phyloP scores from a whole-genome alignment of 306 rosid species.

The Pyrus communis region DNA sequence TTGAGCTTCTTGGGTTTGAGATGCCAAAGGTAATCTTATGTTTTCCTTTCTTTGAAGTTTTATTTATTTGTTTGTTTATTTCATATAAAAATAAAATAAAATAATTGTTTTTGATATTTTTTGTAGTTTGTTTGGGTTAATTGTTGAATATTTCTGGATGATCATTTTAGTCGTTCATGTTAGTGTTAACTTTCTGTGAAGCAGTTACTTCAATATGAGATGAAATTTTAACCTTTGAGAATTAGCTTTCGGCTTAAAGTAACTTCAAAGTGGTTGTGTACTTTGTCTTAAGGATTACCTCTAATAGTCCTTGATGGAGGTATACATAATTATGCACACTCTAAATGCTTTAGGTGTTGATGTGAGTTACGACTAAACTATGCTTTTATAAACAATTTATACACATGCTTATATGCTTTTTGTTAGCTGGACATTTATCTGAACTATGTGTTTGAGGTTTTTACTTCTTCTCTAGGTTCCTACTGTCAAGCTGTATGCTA shows the following conservation, averaged over 20 bases:
- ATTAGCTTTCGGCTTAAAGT: neutral
- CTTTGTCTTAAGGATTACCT: neutral
- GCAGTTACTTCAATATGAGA: neutral
- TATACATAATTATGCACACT: neutral
- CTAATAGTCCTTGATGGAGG: neutral
- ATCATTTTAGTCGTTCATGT: neutral
- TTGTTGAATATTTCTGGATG: neutral
- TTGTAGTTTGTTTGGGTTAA: neutral
- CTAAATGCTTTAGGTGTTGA: neutral
- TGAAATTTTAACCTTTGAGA: neutral
- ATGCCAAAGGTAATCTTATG: slow-evolving; percentile 59
- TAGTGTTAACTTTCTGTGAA: neutral
- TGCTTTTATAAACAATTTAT: neutral
- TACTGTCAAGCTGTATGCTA: neutral
- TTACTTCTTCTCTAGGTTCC: neutral
- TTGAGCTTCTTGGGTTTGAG: slow-evolving; percentile 92
- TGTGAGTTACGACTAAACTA: neutral
- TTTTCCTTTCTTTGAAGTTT: neutral
- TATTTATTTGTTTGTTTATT: too few relatives aligned
- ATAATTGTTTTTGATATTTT: neutral
- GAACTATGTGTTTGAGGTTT: neutral
- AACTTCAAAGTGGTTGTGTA: neutral
- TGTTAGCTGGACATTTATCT: neutral
- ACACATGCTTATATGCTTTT: neutral
- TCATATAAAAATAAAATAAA: neutral